These are phyloP conservation scores for Bruguiera sexangula DNA, from an alignment of 345 rosid genomes.

Conservation along the genomic window DNA sequence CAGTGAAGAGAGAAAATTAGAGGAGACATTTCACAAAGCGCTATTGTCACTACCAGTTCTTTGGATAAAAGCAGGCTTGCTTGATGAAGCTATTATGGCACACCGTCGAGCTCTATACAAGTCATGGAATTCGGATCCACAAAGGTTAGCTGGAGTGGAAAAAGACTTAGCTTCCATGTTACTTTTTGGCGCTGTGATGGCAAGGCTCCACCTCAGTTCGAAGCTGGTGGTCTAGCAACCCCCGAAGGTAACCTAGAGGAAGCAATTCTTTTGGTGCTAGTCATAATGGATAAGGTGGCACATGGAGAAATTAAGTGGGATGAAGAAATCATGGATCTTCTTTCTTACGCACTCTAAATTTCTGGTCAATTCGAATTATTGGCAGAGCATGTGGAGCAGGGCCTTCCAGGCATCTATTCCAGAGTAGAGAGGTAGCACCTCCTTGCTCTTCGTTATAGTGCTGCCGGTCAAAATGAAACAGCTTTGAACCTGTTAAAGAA, in stretches of 20 bases:
- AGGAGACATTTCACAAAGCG: slow-evolving; percentile 77
- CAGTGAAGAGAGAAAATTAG: slow-evolving; percentile 65
- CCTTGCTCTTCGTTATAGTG: slow-evolving; percentile 83
- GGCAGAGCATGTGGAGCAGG: slow-evolving; percentile 71
- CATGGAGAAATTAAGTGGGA: slow-evolving; percentile 74
- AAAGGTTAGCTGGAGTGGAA: slow-evolving; percentile 65
- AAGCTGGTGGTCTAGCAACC: slow-evolving; percentile 32
- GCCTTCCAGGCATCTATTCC: slow-evolving; percentile 60
- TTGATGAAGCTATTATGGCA: slow-evolving; percentile 66
- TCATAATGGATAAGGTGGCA: slow-evolving; percentile 71
- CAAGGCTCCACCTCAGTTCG: slow-evolving; percentile 41
- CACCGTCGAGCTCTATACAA: slow-evolving; percentile 64
- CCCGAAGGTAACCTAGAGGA: slow-evolving; percentile 64
- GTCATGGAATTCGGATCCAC: slow-evolving; percentile 83
- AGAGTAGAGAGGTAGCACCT: slow-evolving; percentile 83
- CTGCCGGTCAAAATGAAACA: slow-evolving; percentile 61
- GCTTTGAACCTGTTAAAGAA: slow-evolving; percentile 73
- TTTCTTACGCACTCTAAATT: slow-evolving; percentile 71
- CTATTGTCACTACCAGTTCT: slow-evolving; percentile 71
- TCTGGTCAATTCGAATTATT: slow-evolving; percentile 61
- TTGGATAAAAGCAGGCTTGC: slow-evolving; percentile 66
- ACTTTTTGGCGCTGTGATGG: slow-evolving; percentile 76
- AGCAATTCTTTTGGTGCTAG: slow-evolving; percentile 69
- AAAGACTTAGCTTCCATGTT: slow-evolving; percentile 68
- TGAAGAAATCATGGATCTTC: slow-evolving; percentile 76